Evolutionary conservation across 1,284 basidiomycete genomes (phyloP), one percentile per base, ranked within the genome.

Genomic region (Apiotrichum laibachii): DNA sequence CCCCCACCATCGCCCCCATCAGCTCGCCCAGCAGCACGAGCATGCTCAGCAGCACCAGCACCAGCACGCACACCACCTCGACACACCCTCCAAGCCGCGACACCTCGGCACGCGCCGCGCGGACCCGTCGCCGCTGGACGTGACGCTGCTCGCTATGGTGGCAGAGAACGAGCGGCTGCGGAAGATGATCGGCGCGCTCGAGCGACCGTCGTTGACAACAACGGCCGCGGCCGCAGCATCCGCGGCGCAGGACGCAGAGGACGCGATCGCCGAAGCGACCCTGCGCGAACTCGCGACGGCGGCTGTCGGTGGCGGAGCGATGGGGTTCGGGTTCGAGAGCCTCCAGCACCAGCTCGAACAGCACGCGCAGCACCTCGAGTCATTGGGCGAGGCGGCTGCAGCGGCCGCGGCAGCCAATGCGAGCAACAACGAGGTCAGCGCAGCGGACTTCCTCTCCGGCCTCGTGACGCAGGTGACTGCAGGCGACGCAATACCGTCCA

Each of bases 271-370:
- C 16, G 59, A 63, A 40, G 47, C 58, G 18, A 64, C 62, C 0
- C 40, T 67, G 46, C 57, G 65, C 15, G 65, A 67, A 37, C 56
- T 67, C 2, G 65, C 65, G 1, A 55, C 59, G 0, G 64, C 64
- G 5, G 64, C 64, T 0, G 61, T 61, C 10, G 55, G 53, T 21
- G 57, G 47, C 31, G 57, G 47, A 18, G 34, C 43, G 5, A 46
- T 39, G 16, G 44, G 42, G 13, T 59, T 53, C 7, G 50, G 49
- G 15, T 61, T 66, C 40, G 61, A 63, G 49, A 52, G 53, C 22
- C 56, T 66, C 15, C 59, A 63, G 44, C 49, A 54, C 8, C 57
- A 63, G 39, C 55, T 63, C 12, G 57, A 60, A 7, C 50, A 55
- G n/a, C 58, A 60, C 34, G 49, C 50, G 1, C 57, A 39, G 21